phyloP scores from a whole-genome alignment of 495 filamentous ascomycete species.

The Penicillium atrosanguineum region DNA sequence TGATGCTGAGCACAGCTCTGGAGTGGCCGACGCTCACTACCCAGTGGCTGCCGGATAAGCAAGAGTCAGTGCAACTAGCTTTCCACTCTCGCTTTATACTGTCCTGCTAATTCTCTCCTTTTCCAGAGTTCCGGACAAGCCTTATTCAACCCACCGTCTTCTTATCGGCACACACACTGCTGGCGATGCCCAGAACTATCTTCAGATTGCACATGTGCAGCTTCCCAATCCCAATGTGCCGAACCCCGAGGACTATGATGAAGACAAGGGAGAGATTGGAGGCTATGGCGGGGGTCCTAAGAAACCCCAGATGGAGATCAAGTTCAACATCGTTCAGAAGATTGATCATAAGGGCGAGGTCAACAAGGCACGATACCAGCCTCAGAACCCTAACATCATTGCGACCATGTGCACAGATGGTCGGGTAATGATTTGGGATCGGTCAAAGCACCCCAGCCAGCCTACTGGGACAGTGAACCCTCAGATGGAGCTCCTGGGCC shows the following conservation, averaged over 20 bases:
- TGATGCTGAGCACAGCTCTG: slow-evolving; percentile 88
- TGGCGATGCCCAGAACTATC: slow-evolving; percentile 80
- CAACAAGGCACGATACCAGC: slow-evolving; percentile 97
- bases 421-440: slow-evolving; percentile 87
- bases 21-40: slow-evolving; percentile 98
- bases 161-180: slow-evolving; percentile 95
- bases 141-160: slow-evolving; percentile 83
- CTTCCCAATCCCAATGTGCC: slow-evolving; percentile 76
- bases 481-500: slow-evolving; percentile 81
- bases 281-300: slow-evolving; percentile 73
- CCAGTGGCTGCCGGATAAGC: slow-evolving; percentile 97
- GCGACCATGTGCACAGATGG: slow-evolving; percentile 90
- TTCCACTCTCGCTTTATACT: not conserved
- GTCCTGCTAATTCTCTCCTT: not conserved
- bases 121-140: slow-evolving; percentile 70
- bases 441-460: slow-evolving; percentile 82
- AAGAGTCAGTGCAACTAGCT: slow-evolving; percentile 54
- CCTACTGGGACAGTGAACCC: slow-evolving; percentile 70
- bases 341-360: slow-evolving; percentile 97
- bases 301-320: slow-evolving; percentile 65
- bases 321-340: slow-evolving; percentile 87
- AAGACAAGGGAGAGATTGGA: slow-evolving; percentile 87
- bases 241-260: slow-evolving; percentile 81
- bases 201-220: slow-evolving; percentile 91
- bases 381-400: slow-evolving; percentile 96